Evolutionary conservation across 208 protist genomes (phyloP).

Genomic region (Trichomonas gallinae): DNA sequence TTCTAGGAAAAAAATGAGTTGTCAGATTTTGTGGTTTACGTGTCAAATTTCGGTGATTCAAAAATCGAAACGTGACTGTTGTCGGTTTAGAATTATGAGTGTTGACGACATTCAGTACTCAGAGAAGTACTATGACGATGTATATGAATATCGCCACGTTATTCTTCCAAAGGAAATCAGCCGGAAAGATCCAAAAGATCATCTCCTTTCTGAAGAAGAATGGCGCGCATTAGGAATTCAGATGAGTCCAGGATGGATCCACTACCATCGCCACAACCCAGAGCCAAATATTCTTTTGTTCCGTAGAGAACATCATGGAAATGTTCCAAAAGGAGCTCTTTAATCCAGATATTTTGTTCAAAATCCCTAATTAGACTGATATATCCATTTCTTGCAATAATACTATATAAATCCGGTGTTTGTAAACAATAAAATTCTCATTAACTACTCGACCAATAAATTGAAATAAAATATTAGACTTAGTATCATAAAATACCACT

Average conservation of each 20-base stretch:
- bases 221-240: constrained; percentile 20
- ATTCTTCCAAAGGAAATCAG: constrained; percentile 1
- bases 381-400: too few relatives aligned
- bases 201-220: constrained; percentile 5
- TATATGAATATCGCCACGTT: constrained; percentile 20
- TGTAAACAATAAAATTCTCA: too few relatives aligned
- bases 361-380: too few relatives aligned
- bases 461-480: too few relatives aligned
- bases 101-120: constrained; percentile 5
- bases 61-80: neutral
- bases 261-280: neutral
- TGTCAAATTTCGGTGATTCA: too few relatives aligned
- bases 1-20: too few relatives aligned
- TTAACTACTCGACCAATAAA: too few relatives aligned
- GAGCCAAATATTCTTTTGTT: constrained; percentile 24
- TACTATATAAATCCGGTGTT: too few relatives aligned
- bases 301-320: neutral
- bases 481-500: neutral
- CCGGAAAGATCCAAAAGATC: neutral
- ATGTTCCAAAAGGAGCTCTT: neutral
- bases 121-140: constrained; percentile 20
- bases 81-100: neutral
- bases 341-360: neutral
- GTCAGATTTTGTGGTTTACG: too few relatives aligned
- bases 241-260: neutral